A percentile compares a stretch with the other conserved stretches of the same genome.
These are phyloP conservation scores for Aspergillus cejpii DNA, from an alignment of 2,329 filamentous ascomycete species.

Conservation along the genomic window DNA sequence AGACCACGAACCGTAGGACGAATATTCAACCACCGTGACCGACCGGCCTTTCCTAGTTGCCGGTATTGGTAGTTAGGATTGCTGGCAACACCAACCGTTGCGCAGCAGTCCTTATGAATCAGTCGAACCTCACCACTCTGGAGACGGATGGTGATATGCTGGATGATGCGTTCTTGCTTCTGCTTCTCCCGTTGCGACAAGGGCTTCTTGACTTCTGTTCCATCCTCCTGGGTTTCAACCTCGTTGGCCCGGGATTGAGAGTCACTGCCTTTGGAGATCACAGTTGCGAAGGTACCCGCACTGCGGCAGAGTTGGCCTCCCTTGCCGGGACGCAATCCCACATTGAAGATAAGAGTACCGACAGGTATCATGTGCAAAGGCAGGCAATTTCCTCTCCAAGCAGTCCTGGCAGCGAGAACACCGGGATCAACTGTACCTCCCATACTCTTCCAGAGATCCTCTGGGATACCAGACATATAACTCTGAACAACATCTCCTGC, in stretches of 20 bases:
- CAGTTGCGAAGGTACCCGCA: constrained; percentile 83
- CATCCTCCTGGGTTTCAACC: constrained; percentile 46
- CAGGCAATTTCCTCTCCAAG: constrained; percentile 88
- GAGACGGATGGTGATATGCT: constrained; percentile 75
- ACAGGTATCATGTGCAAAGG: constrained; percentile 93
- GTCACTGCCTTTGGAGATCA: constrained; percentile 73
- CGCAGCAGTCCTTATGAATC: constrained; percentile 86
- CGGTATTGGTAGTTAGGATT: constrained; percentile 86
- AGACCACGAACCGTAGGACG: constrained; percentile 92
- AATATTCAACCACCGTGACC: constrained; percentile 88
- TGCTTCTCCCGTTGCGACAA: constrained; percentile 35
- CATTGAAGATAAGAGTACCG: constrained; percentile 85
- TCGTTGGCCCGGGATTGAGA: constrained; percentile 53
- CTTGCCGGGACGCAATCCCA: constrained; percentile 65
- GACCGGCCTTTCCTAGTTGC: constrained; percentile 89
- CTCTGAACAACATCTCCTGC: constrained; percentile 89
- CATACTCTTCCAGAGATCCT: constrained; percentile 82
- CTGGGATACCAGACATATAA: constrained; percentile 81
- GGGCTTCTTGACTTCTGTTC: constrained; percentile 26
- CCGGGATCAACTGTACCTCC: constrained; percentile 88
- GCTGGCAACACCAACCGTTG: constrained; percentile 88
- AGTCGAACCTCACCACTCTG: constrained; percentile 89
- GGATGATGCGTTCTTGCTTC: constrained; percentile 55
- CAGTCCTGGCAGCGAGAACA: constrained; percentile 90
- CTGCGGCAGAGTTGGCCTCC: constrained; percentile 88